Base-by-base conservation (phyloP, 2,329 filamentous ascomycete species). In the Thielaviopsis euricoi region DNA sequence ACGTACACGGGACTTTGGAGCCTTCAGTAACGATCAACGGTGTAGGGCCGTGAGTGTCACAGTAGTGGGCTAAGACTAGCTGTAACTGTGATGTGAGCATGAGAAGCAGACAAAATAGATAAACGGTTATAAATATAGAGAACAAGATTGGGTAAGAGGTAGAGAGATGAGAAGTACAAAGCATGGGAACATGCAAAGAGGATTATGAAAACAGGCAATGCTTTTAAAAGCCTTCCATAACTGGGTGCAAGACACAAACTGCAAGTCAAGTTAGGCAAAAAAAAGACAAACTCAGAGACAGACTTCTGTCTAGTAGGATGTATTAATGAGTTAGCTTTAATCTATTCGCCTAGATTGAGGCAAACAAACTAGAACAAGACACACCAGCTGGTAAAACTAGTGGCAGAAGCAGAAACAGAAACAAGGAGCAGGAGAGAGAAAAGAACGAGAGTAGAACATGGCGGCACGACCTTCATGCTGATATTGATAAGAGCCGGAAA, bases 1-100 rank as follows among this genome's bases (percentile, higher is more conserved):
- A 72, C 59, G 73, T 72, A 65, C 82, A 86, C 53, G 78, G 74
- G 13, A 80, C 77, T 1, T 80, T 79, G 15, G 83, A 70, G 53
- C 81, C 81, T 67, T 86, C 81, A 40, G 82, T 86, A 65, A 85
- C 82, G 78, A 86, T 83, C 60, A 86, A 69, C 54, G 82, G 82
- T 52, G 82, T 85, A 53, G 82, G 82, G 62, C 82, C 82, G 70
- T 86, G 82, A 62, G 80, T 74, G 68, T 86, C 82, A 74, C 82
- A 86, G 67, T 85, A 85, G 68, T 85, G 82, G 65, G 82, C 82
- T 64, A 86, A 75, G 67, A 81, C 84, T 66, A 85, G 71, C 82
- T 85, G 77, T 60, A 80, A 37, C 19, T 23, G 48, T 4, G 29
- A 43, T 19, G 22, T 46, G 37, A 26, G 52, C 25, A 23, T 51